Conservation (phyloP, 2,329 filamentous ascomycete genomes). For the Stromatinia cepivora region DNA sequence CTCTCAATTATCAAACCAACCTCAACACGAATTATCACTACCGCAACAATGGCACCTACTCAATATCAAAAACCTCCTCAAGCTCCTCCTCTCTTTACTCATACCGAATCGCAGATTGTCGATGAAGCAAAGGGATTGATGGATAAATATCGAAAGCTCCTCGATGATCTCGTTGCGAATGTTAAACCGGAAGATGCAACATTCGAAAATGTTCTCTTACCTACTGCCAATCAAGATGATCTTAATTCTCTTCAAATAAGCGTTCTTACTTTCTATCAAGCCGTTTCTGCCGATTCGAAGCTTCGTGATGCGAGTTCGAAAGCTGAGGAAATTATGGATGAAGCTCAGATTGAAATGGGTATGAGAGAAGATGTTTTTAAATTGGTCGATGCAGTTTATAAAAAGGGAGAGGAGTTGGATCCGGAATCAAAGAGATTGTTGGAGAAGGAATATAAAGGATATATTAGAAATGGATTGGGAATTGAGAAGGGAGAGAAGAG, state of each 20-base stretch:
- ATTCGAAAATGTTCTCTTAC: slow-evolving; percentile 57
- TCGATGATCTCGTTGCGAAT: slow-evolving; percentile 66
- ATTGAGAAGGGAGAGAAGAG: slow-evolving; percentile 68
- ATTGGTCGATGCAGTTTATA: slow-evolving; percentile 59
- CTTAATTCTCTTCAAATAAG: slow-evolving; percentile 56
- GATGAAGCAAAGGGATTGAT: slow-evolving; percentile 67
- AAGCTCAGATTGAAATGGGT: slow-evolving; percentile 73
- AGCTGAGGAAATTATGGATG: slow-evolving; percentile 72
- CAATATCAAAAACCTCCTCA: slow-evolving; percentile 75
- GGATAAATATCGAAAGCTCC: slow-evolving; percentile 55
- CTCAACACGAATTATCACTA: slow-evolving; percentile 41
- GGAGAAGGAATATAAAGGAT: slow-evolving; percentile 75
- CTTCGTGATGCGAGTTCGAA: slow-evolving; percentile 75
- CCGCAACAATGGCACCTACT: slow-evolving; percentile 62
- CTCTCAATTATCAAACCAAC: slow-evolving; percentile 10
- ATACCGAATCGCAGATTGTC: slow-evolving; percentile 68
- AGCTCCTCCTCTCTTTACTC: slow-evolving; percentile 74
- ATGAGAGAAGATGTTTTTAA: slow-evolving; percentile 83
- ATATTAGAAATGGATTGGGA: slow-evolving; percentile 73
- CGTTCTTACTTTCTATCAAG: slow-evolving; percentile 79
- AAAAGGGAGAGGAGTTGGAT: slow-evolving; percentile 61
- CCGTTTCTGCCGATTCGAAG: slow-evolving; percentile 67
- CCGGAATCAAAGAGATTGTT: slow-evolving; percentile 70
- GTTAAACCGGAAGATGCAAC: slow-evolving; percentile 53
- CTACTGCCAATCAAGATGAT: slow-evolving; percentile 75